These are phyloP conservation scores for Ophiobolus disseminans DNA, from an alignment of 2,329 filamentous ascomycete species.

Conservation along the genomic window DNA sequence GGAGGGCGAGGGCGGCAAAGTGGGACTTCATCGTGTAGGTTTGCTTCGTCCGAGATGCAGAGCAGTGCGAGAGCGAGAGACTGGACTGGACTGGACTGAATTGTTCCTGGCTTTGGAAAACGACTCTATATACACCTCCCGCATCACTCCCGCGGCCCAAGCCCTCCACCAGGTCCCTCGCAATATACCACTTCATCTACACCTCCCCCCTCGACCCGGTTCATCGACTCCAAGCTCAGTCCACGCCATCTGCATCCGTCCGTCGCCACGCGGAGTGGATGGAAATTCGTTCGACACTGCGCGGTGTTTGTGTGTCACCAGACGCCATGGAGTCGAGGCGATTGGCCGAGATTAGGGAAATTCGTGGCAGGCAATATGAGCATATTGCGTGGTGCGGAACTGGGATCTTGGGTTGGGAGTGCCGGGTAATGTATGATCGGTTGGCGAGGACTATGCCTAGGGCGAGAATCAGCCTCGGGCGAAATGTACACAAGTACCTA, in stretches of 20 bases:
- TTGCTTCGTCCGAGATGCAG: background rate
- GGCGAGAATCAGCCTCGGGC: background rate
- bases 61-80: background rate
- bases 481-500: no score
- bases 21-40: constrained; percentile 7
- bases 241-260: background rate
- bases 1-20: constrained; percentile 23
- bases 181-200: constrained; percentile 16
- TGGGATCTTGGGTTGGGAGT: background rate
- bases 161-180: constrained; percentile 5
- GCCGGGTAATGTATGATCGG: constrained; percentile 9
- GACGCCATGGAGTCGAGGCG: constrained; percentile 5
- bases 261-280: background rate
- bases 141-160: constrained; percentile 5
- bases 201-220: constrained; percentile 9
- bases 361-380: constrained; percentile 1
- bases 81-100: background rate
- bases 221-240: constrained; percentile 3
- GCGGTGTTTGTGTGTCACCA: constrained; percentile 12
- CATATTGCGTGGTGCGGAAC: constrained; percentile 2
- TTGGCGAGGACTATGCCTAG: background rate
- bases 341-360: constrained; percentile 5
- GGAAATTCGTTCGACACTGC: no score
- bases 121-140: constrained; percentile 7
- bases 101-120: background rate